These are phyloP conservation scores for Parathielavia appendiculata DNA, from an alignment of 495 filamentous ascomycete genomes.

Conservation along the genomic window DNA sequence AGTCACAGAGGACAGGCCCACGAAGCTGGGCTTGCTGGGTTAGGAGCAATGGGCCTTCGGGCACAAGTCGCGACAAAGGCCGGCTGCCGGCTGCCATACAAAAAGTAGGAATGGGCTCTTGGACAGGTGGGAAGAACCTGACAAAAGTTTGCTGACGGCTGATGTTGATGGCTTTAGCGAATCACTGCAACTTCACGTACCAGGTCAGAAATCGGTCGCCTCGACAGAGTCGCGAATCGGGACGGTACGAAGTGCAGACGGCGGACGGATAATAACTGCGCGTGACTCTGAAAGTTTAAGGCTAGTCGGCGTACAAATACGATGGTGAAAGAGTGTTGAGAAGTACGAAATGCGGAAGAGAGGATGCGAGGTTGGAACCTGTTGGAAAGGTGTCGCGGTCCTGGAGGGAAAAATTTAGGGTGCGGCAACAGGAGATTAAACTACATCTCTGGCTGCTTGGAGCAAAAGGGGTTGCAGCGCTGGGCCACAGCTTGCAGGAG, in stretches of 20 bases:
- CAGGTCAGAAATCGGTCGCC: constrained; percentile 18
- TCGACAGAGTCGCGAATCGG: constrained; percentile 28
- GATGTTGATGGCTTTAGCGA: background rate
- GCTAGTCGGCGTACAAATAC: constrained; percentile 35
- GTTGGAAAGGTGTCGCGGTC: constrained; percentile 24
- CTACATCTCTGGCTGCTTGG: constrained; percentile 16
- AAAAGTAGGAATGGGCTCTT: background rate
- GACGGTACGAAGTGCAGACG: constrained; percentile 13
- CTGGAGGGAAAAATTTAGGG: constrained; percentile 34
- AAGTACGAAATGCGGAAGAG: constrained; percentile 32
- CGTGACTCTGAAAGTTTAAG: constrained; percentile 26
- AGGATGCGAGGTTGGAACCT: constrained; percentile 22
- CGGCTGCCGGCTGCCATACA: background rate
- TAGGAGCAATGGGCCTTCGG: background rate
- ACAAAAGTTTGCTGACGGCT: background rate
- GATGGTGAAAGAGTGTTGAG: constrained; percentile 30
- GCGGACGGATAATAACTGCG: background rate
- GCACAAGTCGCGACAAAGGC: background rate
- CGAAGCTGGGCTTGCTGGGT: background rate
- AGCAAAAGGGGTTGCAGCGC: constrained; percentile 35
- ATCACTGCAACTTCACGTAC: constrained; percentile 15
- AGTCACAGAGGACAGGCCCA: background rate
- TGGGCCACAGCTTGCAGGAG: constrained; percentile 18
- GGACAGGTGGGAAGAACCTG: constrained; percentile 1
- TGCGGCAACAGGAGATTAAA: constrained; percentile 28